phyloP scores from a whole-genome alignment of 306 rosid species.

The Rosa rugosa region DNA sequence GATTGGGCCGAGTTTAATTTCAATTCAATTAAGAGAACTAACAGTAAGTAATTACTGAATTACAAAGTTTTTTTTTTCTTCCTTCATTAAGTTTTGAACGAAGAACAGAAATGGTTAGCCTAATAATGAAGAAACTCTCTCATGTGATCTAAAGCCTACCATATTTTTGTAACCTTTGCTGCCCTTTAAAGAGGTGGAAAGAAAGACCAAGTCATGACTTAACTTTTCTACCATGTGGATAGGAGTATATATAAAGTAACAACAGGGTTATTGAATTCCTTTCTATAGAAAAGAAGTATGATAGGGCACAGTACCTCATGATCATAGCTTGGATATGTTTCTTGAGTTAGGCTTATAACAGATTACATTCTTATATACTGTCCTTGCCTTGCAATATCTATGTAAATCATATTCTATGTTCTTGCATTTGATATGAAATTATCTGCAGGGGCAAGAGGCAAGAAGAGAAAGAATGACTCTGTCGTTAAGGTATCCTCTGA shows the following conservation, averaged over 20 bases:
- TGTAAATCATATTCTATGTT: neutral
- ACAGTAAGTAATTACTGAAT: too few relatives aligned
- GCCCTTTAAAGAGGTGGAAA: slow-evolving; percentile 2
- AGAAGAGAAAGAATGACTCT: slow-evolving; percentile 65
- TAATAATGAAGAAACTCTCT: neutral
- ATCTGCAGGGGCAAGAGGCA: slow-evolving; percentile 63
- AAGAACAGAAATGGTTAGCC: slow-evolving; percentile 8
- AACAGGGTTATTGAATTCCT: neutral
- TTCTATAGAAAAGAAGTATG: neutral
- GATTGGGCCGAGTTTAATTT: too few relatives aligned
- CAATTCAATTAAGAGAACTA: too few relatives aligned
- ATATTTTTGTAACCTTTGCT: neutral
- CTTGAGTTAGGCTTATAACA: slow-evolving; percentile 8
- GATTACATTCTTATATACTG: neutral
- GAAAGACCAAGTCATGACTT: neutral
- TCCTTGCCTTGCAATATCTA: neutral
- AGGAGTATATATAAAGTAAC: neutral
- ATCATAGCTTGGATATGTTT: slow-evolving; percentile 5
- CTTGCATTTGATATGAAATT: slow-evolving; percentile 23
- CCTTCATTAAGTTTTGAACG: neutral
- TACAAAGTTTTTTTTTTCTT: neutral
- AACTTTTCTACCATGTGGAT: neutral
- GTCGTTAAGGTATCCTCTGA: slow-evolving; percentile 46
- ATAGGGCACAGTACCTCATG: neutral
- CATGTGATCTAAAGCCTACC: neutral